A percentile compares a stretch with the other conserved stretches of the same genome.
These are phyloP conservation scores for Syzygium syzygioides DNA, from an alignment of 441 rosid species.

Conservation along the genomic window DNA sequence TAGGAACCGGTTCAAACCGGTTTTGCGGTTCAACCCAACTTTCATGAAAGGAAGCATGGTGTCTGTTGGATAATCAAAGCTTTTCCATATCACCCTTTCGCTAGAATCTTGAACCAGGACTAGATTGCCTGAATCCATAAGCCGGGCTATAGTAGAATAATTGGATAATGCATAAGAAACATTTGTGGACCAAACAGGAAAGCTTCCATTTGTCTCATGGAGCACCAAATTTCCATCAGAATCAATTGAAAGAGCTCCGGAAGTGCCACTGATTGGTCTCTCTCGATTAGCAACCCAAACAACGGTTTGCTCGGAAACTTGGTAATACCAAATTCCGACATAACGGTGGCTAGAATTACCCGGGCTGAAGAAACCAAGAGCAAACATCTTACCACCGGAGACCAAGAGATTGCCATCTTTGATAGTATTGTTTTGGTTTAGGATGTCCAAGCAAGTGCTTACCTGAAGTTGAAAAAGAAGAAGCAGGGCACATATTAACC, in stretches of 20 bases:
- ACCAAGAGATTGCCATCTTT: not conserved
- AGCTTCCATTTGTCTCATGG: not conserved
- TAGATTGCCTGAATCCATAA: not conserved
- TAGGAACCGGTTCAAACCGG: not conserved
- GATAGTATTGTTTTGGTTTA: not conserved
- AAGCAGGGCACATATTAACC: not conserved
- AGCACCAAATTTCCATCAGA: not conserved
- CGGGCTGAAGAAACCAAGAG: not conserved
- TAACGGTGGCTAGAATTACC: not conserved
- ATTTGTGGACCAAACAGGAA: not conserved
- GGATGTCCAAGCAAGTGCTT: not conserved
- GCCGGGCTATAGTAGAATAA: not conserved
- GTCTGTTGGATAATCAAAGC: not conserved
- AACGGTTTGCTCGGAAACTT: not conserved
- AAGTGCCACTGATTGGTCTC: not conserved
- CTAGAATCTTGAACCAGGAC: not conserved
- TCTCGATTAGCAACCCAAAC: not conserved
- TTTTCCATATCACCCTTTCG: not conserved
- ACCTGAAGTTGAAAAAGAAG: not conserved
- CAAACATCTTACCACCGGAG: not conserved
- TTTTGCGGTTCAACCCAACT: not conserved
- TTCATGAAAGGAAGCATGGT: conserved; percentile 1
- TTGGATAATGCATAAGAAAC: not conserved
- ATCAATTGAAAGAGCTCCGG: not conserved
- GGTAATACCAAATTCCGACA: not conserved